Evolutionary conservation across 495 filamentous ascomycete genomes (phyloP).

Genomic region (Penicillium paxilli): DNA sequence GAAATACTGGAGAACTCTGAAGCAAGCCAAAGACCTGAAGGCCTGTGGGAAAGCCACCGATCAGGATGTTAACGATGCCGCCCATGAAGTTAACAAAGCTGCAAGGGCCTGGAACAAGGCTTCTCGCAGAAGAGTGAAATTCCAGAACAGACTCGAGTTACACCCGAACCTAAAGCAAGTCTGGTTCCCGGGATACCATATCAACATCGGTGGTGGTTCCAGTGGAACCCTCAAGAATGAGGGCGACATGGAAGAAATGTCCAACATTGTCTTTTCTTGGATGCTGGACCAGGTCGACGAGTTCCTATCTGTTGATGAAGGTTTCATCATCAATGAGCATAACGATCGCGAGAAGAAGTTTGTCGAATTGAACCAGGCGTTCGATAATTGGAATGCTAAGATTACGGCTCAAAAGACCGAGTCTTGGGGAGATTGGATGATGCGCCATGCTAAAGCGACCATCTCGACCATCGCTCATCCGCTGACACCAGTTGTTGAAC

Average conservation of each 20-base stretch:
- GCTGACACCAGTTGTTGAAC: background rate
- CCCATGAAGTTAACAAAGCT: constrained; percentile 2
- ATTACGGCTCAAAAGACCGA: background rate
- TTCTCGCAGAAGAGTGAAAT: constrained; percentile 7
- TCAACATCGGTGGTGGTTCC: constrained; percentile 42
- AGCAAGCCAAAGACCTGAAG: constrained; percentile 13
- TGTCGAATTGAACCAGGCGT: background rate
- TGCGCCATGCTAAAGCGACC: background rate
- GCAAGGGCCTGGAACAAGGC: constrained; percentile 13
- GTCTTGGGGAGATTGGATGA: constrained; percentile 7
- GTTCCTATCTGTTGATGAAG: constrained; percentile 16
- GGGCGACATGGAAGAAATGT: constrained; percentile 25
- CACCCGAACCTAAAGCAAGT: constrained; percentile 16
- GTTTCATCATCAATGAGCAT: constrained; percentile 10
- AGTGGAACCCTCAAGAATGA: constrained; percentile 7
- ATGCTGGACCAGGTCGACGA: constrained; percentile 24
- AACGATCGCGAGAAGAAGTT: constrained; percentile 5
- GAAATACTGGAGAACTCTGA: background rate
- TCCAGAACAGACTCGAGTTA: constrained; percentile 7
- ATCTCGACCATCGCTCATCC: constrained; percentile 2
- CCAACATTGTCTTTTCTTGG: constrained; percentile 23
- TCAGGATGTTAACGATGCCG: constrained; percentile 11
- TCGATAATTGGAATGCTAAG: background rate
- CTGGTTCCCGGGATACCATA: constrained; percentile 47
- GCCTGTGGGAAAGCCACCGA: constrained; percentile 7